These are phyloP conservation scores for Hortiboletus campestris DNA, from an alignment of 768 basidiomycete species.

Conservation along the genomic window DNA sequence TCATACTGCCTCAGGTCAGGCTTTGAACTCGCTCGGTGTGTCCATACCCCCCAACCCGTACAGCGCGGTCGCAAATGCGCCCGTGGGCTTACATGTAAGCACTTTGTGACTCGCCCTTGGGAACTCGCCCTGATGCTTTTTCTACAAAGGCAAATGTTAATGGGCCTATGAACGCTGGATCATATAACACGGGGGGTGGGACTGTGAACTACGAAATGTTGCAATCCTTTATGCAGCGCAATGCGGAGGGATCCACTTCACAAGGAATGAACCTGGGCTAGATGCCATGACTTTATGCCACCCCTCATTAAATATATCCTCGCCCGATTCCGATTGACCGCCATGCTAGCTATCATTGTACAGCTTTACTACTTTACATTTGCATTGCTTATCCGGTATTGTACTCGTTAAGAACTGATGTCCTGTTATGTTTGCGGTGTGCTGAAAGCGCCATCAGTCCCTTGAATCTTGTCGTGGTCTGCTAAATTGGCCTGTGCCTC, in stretches of 20 bases:
- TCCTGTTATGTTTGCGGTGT: slow-evolving; percentile 37
- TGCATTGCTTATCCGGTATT: slow-evolving; percentile 6
- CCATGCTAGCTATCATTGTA: not conserved
- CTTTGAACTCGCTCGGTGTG: slow-evolving; percentile 15
- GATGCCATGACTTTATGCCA: not conserved
- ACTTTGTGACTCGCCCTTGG: not conserved
- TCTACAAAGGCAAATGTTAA: slow-evolving; percentile 12
- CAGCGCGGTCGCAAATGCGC: slow-evolving; percentile 5
- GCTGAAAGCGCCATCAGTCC: slow-evolving; percentile 62
- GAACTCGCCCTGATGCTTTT: not conserved
- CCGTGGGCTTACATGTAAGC: slow-evolving; percentile 21
- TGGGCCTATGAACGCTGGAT: slow-evolving; percentile 11
- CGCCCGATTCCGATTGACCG: not conserved
- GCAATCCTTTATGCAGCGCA: slow-evolving; percentile 47
- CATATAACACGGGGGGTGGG: slow-evolving; percentile 24
- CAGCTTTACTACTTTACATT: slow-evolving; percentile 9
- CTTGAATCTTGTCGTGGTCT: slow-evolving; percentile 84
- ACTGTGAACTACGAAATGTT: slow-evolving; percentile 41
- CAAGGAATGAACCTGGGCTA: slow-evolving; percentile 20
- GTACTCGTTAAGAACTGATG: not conserved
- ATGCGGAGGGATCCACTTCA: slow-evolving; percentile 29
- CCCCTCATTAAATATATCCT: not conserved
- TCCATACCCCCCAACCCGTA: slow-evolving; percentile 8
- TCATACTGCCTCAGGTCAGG: slow-evolving; percentile 11
- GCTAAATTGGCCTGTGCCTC: slow-evolving; percentile 85